Conservation (phyloP, 2,329 filamentous ascomycete species). For the Fusarium keratoplasticum region DNA sequence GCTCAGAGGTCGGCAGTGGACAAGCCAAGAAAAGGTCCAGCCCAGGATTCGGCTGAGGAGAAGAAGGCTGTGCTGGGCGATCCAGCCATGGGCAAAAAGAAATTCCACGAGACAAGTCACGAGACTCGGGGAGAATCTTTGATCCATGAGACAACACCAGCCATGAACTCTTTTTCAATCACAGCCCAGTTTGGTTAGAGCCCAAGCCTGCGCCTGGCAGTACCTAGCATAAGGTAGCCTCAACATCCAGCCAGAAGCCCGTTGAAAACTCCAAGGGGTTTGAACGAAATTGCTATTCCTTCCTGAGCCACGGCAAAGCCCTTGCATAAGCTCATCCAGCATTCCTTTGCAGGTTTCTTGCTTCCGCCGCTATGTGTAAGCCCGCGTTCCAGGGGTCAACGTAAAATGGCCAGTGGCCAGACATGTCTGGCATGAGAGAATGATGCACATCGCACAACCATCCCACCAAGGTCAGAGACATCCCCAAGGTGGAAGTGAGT, state of each 20-base stretch:
- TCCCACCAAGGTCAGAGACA: background rate
- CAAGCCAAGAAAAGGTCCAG: conserved; percentile 20
- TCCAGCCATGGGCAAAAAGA: conserved; percentile 9
- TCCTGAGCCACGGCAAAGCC: background rate
- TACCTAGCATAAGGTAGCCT: background rate
- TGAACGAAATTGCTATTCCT: background rate
- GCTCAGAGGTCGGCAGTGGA: conserved; percentile 31
- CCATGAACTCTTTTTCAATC: background rate
- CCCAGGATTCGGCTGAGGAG: conserved; percentile 4
- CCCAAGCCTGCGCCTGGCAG: background rate
- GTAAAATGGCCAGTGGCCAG: background rate
- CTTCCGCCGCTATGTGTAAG: conserved; percentile 1
- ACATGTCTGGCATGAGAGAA: background rate
- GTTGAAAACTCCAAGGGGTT: background rate
- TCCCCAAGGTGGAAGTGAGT: background rate
- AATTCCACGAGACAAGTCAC: conserved; percentile 19
- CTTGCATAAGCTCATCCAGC: background rate
- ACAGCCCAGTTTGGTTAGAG: background rate
- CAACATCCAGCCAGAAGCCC: background rate
- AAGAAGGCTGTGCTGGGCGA: conserved; percentile 18
- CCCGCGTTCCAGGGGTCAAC: background rate
- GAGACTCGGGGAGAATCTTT: background rate
- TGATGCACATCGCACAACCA: background rate
- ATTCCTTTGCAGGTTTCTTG: background rate
- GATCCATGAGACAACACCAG: background rate